Base-by-base conservation (phyloP, 2,329 filamentous ascomycete species). In the Cryphonectria japonica region DNA sequence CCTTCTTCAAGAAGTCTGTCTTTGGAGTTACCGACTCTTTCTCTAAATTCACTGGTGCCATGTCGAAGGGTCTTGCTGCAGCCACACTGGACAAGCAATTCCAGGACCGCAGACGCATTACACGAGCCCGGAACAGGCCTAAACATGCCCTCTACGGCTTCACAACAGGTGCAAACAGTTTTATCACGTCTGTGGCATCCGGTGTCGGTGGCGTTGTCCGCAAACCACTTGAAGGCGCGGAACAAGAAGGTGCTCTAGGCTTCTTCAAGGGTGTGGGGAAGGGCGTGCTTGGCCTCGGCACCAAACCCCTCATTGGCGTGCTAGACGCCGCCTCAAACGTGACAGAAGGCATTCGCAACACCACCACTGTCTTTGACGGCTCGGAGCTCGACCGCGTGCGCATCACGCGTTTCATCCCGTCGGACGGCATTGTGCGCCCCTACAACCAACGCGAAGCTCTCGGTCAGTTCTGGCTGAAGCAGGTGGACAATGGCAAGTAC, bases 181-280 rank as follows among this genome's bases (percentile, higher is more conserved):
- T 99, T 75, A 93, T 97, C 69, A 96, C 91, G 66, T 97, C 94
- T 76, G 86, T 99, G 60, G 95, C 95, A 1, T 97, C 94, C 70
- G 96, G 97, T 39, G 94, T 99, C 16, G 95, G 95, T 32, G 96
- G 96, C 2, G 87, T 99, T 7, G 96, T 95, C 4, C 91, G 94
- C 57, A 97, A 99, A 78, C 96, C 97, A 0, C 86, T 99, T 29
- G 93, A 99, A 82, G 96, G 96, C 11, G 96, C 96, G 0, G 96
- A 99, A 81, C 95, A 96, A 78, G 97, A 98, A 82, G 96, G 96
- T 22, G 91, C 95, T 0, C 86, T 94, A 4, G 96, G 96, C 0
- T 99, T 99, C 83, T 93, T 99, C 83, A 99, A 99, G 83, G 96
- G 96, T 69, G 93, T 99, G 52, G 96, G 96, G 69, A 99, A 98